Base-by-base conservation (phyloP, 2,329 filamentous ascomycete genomes). In the Penicillium griseofulvum region DNA sequence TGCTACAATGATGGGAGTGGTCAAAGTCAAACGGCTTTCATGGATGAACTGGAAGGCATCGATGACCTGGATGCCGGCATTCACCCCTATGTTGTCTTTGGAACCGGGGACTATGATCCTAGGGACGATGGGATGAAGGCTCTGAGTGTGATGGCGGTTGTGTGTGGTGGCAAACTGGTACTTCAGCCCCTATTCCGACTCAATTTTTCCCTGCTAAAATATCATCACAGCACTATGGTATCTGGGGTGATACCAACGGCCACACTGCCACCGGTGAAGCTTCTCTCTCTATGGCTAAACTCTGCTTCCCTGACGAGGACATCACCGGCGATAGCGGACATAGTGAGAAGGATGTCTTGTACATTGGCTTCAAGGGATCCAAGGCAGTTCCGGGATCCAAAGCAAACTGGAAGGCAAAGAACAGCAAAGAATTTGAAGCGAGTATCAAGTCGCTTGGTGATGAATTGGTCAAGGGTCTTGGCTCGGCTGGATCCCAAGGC, bases 211-310 rank as follows among this genome's bases (percentile, higher is more conserved):
- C 16, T 24, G 9, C 44, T 46, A 34, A 46, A 4, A n/a, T 14
- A 4, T 12, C 8, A n/a, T 36, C 19, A n/a, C 19, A 46, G 44
- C 44, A 46, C 31, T 86, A 86, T 63, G 83, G 82, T 11, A 71
- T 86, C 47, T 87, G 82, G 83, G 84, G 83, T 19, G 83, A 87
- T 59, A 80, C 79, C 33, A 86, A 87, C 57, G 84, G 83, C 41
- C 81, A 78, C 45, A 78, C 80, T 47, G 76, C 78, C 2, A 78
- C 82, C 0, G 83, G 84, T 36, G 84, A 87, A 61, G 78, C 81
- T 0, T 81, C 81, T 26, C 79, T 87, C 59, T 79, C 82, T 1
- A 74, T 87, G 8, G 84, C 81, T 2, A 81, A 81, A 31, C 73
- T 80, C 19, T 87, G 84, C 66, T 87, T 79, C 64, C 82, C 82